A percentile compares a stretch with the other conserved stretches of the same genome.
Conservation (phyloP, 768 basidiomycete species). For the Dentipellis sp. region DNA sequence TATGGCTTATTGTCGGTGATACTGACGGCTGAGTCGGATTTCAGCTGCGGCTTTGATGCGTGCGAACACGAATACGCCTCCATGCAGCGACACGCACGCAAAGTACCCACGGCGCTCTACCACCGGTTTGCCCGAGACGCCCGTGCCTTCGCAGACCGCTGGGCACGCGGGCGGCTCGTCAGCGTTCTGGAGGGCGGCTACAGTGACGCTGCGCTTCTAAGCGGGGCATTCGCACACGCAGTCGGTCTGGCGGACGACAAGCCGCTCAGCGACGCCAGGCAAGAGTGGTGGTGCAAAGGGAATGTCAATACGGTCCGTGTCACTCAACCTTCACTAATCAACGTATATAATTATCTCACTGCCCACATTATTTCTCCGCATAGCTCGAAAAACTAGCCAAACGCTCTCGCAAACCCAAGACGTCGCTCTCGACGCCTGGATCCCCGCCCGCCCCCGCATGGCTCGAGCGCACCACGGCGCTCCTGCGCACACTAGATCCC, state of each 20-base stretch:
- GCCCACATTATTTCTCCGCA: background rate
- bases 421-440: background rate
- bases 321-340: background rate
- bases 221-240: conserved; percentile 77
- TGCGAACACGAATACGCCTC: conserved; percentile 83
- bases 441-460: conserved; percentile 2
- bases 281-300: conserved; percentile 22
- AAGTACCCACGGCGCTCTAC: conserved; percentile 83
- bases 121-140: conserved; percentile 73
- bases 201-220: conserved; percentile 79
- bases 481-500: conserved; percentile 8
- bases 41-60: conserved; percentile 90
- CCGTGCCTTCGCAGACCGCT: conserved; percentile 49
- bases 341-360: background rate
- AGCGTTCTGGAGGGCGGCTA: conserved; percentile 96
- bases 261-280: background rate
- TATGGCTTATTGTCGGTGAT: background rate
- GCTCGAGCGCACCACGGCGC: conserved; percentile 10
- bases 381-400: conserved; percentile 11
- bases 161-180: conserved; percentile 62
- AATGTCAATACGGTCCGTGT: conserved; percentile 9
- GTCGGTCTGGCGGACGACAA: conserved; percentile 45
- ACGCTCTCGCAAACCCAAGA: conserved; percentile 5
- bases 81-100: conserved; percentile 91
- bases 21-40: background rate